These are phyloP conservation scores for Pseudonitzschia multistriata DNA, from an alignment of 108 stramenopile species.

Conservation along the genomic window DNA sequence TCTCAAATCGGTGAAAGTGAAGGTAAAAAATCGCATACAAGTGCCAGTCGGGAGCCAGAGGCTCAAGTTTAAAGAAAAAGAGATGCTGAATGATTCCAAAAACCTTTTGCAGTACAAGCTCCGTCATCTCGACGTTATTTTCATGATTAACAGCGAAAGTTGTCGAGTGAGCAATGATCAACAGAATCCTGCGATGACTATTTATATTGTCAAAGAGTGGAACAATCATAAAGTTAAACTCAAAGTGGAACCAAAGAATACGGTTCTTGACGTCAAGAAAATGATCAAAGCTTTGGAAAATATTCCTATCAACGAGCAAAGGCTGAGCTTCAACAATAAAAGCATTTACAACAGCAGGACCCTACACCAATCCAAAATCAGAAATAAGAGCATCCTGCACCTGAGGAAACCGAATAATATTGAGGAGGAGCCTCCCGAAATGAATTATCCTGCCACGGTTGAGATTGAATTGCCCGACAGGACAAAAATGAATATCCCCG, in stretches of 20 bases:
- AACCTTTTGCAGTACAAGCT: constrained; percentile 16
- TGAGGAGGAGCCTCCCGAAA: background rate
- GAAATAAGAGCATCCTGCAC: background rate
- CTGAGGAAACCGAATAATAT: background rate
- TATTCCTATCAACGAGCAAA: constrained; percentile 10
- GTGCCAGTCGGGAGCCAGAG: constrained; percentile 23
- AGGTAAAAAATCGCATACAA: constrained; percentile 20
- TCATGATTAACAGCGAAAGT: background rate
- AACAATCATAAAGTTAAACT: constrained; percentile 18
- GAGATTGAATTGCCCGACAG: constrained; percentile 2
- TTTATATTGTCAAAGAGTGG: constrained; percentile 28
- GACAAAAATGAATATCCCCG: background rate
- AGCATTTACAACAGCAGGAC: background rate
- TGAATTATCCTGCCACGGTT: background rate
- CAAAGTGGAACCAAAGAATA: constrained; percentile 1
- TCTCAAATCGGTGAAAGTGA: constrained; percentile 13
- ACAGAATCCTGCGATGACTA: constrained; percentile 16
- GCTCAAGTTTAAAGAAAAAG: constrained; percentile 15
- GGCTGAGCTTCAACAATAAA: constrained; percentile 15
- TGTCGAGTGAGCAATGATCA: too few relatives aligned
- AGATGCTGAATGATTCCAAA: constrained; percentile 6
- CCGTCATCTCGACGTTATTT: constrained; percentile 24
- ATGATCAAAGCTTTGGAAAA: constrained; percentile 9
- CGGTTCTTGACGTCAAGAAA: constrained; percentile 22
- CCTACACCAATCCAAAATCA: constrained; percentile 1